Percentiles rank a stretch among this genome's conserved stretches.
Conservation (phyloP, 106 monocot species). For the Acanthochlamys bracteata region DNA sequence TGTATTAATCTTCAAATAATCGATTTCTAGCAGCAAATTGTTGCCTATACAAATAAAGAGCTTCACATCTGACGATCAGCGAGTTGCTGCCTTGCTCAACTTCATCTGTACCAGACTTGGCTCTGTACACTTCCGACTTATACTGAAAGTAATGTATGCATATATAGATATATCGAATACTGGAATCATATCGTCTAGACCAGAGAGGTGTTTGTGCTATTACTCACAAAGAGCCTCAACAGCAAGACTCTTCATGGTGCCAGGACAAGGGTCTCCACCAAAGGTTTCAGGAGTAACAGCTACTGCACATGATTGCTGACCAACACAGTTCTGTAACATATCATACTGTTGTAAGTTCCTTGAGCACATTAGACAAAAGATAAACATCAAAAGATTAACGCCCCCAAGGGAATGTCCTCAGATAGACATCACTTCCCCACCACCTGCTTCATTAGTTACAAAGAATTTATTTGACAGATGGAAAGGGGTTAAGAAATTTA, state of each 20-base stretch:
- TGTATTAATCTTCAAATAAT: not conserved
- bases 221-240: conserved; percentile 48
- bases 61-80: conserved; percentile 1
- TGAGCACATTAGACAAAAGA: conserved; percentile 2
- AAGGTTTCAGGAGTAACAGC: conserved; percentile 36
- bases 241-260: conserved; percentile 49
- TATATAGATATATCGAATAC: not conserved
- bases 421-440: no score
- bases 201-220: not conserved
- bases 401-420: no score
- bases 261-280: conserved; percentile 65
- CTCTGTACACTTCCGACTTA: not conserved
- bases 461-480: no score
- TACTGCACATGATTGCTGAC: conserved; percentile 38
- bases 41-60: not conserved
- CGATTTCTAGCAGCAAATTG: not conserved
- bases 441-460: no score
- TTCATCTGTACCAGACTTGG: conserved; percentile 1
- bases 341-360: conserved; percentile 6
- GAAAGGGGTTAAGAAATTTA: conserved; percentile 6
- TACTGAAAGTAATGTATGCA: not conserved
- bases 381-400: not conserved
- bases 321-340: conserved; percentile 56
- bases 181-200: not conserved
- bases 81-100: conserved; percentile 11